phyloP scores from a whole-genome alignment of 2,329 filamentous ascomycete genomes.

The Claviceps purpurea region DNA sequence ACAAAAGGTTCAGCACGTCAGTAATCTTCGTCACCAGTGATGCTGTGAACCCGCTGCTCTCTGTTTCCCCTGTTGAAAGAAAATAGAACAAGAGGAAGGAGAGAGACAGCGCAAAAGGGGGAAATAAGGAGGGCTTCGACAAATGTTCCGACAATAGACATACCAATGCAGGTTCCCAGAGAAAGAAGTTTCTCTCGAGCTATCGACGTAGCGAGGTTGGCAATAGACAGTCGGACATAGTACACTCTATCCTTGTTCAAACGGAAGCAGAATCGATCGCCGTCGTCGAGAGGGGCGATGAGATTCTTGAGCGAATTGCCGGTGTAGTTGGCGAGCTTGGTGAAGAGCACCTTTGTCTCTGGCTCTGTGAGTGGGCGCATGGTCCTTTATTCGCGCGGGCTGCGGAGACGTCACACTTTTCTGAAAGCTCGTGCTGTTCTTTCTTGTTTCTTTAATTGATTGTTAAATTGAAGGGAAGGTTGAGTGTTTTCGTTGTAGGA shows the following conservation, averaged over 20 bases:
- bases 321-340: constrained; percentile 89
- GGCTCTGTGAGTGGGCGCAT: constrained; percentile 75
- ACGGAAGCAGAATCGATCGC: constrained; percentile 76
- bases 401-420: not conserved
- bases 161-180: constrained; percentile 72
- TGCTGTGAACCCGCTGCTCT: not conserved
- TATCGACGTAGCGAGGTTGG: constrained; percentile 81
- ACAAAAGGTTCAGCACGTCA: not conserved
- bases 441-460: not conserved
- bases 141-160: not conserved
- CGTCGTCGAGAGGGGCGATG: constrained; percentile 57
- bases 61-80: not conserved
- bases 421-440: not conserved
- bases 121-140: too few relatives aligned
- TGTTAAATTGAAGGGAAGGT: not conserved
- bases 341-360: constrained; percentile 72
- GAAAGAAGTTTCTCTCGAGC: constrained; percentile 71
- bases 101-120: constrained; percentile 6
- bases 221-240: constrained; percentile 80
- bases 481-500: not conserved
- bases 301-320: constrained; percentile 76
- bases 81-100: not conserved
- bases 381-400: not conserved
- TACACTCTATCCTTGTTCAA: constrained; percentile 75
- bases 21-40: not conserved